phyloP scores from a whole-genome alignment of 2,329 filamentous ascomycete species.

The Blastomyces emzantsi region DNA sequence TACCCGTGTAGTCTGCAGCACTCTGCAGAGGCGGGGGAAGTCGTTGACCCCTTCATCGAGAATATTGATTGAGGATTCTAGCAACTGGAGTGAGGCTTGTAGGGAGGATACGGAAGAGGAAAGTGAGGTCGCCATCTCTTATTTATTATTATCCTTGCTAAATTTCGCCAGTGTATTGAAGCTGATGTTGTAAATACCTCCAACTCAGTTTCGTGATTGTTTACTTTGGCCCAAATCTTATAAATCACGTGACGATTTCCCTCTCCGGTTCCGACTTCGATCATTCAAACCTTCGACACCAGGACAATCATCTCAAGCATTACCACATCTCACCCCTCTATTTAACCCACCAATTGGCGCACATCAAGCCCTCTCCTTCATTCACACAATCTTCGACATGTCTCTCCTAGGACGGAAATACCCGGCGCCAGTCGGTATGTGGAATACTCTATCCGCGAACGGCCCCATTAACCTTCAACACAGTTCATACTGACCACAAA shows the following conservation, averaged over 20 bases:
- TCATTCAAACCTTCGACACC: background rate
- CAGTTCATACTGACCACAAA: slow-evolving; percentile 24
- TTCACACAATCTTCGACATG: slow-evolving; percentile 47
- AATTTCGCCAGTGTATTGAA: background rate
- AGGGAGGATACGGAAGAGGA: slow-evolving; percentile 53
- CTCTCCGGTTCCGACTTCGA: background rate
- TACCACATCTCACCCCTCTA: background rate
- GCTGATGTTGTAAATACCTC: background rate
- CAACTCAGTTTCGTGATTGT: background rate
- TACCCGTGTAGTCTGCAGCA: slow-evolving; percentile 55
- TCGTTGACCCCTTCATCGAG: slow-evolving; percentile 55
- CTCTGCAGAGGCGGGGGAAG: slow-evolving; percentile 53
- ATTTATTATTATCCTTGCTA: background rate
- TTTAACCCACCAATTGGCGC: slow-evolving; percentile 8
- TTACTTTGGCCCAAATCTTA: background rate
- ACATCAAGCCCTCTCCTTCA: slow-evolving; percentile 8
- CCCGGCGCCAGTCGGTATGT: slow-evolving; percentile 67
- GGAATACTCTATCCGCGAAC: slow-evolving; percentile 16
- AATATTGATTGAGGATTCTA: slow-evolving; percentile 55
- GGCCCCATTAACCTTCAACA: slow-evolving; percentile 12
- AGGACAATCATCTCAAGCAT: background rate
- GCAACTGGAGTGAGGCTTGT: slow-evolving; percentile 51
- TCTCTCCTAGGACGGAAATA: slow-evolving; percentile 79
- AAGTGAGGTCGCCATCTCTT: slow-evolving; percentile 40
- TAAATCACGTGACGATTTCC: background rate